Evolutionary conservation across 768 basidiomycete species (phyloP), one percentile per base, ranked within the genome.

Genomic region (Naganishia friedmannii): DNA sequence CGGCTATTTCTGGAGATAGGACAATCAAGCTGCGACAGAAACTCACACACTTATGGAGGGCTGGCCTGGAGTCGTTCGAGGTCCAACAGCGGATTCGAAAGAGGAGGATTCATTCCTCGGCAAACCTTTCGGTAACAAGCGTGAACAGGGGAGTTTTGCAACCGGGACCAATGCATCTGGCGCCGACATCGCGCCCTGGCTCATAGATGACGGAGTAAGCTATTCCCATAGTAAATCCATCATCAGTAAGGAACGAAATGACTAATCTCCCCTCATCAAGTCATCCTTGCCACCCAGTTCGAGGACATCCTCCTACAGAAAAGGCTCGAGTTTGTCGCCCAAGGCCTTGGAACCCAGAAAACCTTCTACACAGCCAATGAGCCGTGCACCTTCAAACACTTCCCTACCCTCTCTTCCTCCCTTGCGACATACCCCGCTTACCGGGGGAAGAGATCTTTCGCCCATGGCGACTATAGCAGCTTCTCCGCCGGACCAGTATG

Each of bases 111-210:
- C 31, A 7, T 32, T 32, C n/a, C 8, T 37, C 5, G 26, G 42
- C 12, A 29, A 53, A 19, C 26, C 7, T 21, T 66, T 34, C 17
- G 65, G 34, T 15, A 34, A 63, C 8, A 17, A 28, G 21, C 31
- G 48, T 45, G 31, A 32, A 51, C 56, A 21, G 7, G 45, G 55
- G 28, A 23, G 26, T 45, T 17, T 45, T 23, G n/a, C 56, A 6
- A 71, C 67, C 45, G 70, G 72, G 10, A 68, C 72, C 1, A 75
- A 70, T 26, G 74, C 67, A 51, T 73, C 73, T 0, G 76, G 71
- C 4, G 72, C 76, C 3, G 79, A 78, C 53, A 80, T 80, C 65
- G 79, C 79, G 23, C 79, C 79, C 17, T 80, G 79, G 79, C 63
- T 80, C 57, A 74, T 72, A 66, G 79, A 79, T 26, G 79, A 80